Evolutionary conservation across 768 basidiomycete species (phyloP), one percentile per base, ranked within the genome.

Genomic region (Clitopilus passeckerianus): DNA sequence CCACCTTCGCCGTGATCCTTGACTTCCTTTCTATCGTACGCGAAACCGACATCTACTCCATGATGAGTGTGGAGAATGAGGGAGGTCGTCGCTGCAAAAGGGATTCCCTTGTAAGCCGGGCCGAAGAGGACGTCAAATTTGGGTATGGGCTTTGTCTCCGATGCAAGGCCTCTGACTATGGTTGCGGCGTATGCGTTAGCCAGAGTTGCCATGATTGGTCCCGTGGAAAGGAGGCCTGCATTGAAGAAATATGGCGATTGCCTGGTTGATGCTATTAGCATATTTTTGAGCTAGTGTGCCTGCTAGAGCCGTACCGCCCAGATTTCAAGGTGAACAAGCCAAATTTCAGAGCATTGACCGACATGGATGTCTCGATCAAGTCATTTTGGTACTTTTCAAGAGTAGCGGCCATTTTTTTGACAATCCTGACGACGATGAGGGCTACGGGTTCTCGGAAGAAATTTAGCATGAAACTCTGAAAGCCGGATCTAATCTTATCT

Each of bases 1-100:
- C 96, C 96, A 4, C 97, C 96, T 71, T 99, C 96, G 4, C 96
- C 96, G 66, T 99, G 96, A 63, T 91, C 90, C 71, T 99, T 99
- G 22, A 78, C 86, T 72, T 99, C 96, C 74, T 99, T 99, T 53
- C 96, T 84, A 69, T 98, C 95, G 66, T 95, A 97, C 20, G 90
- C 89, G 64, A 92, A 93, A 0, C 91, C 93, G 27, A 95, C 85
- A 34, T 74, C 60, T 43, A 85, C 78, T 4, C 76, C 73, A 67
- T 92, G 79, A 53, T 84, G 78, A 12, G 87, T 81, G 58, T 87
- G 80, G 34, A 99, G 80, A 20, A 87, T 79, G 18, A 95, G 80
- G 2, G 90, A 80, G 2, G 95, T 91, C 34, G 89, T 82, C 0
- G 95, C 90, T 0, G 95, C 95, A 55, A 99, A 86, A 0, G 95